Conservation (phyloP, 768 basidiomycete species). For the Panaeolus papilionaceus region DNA sequence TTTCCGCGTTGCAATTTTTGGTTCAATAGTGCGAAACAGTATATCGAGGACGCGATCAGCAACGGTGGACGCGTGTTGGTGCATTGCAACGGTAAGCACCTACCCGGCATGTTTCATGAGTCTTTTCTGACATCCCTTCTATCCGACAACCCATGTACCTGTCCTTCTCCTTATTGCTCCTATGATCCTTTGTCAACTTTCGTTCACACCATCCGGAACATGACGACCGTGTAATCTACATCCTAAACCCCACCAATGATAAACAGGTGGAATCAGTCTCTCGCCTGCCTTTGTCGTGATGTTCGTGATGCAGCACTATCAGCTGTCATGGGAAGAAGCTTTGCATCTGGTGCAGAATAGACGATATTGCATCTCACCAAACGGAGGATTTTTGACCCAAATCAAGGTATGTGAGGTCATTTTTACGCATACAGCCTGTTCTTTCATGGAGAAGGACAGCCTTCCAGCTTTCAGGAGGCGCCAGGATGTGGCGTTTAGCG, state of each 20-base stretch:
- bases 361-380: conserved; percentile 93
- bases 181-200: conserved; percentile 43
- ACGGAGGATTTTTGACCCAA: conserved; percentile 90
- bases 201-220: background rate
- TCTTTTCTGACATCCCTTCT: background rate
- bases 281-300: conserved; percentile 92
- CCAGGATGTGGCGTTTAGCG: background rate
- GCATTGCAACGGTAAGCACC: conserved; percentile 70
- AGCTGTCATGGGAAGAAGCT: conserved; percentile 87
- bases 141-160: background rate
- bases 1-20: background rate
- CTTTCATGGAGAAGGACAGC: background rate
- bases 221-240: background rate
- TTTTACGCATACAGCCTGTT: background rate
- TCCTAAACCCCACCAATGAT: background rate
- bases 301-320: conserved; percentile 90
- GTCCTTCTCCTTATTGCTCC: background rate
- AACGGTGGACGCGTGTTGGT: conserved; percentile 80
- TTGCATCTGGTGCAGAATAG: conserved; percentile 89
- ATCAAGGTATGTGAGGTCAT: conserved; percentile 69
- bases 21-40: conserved; percentile 66
- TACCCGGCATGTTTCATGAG: background rate
- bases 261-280: conserved; percentile 81
- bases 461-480: background rate
- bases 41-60: conserved; percentile 72